Evolutionary conservation across 495 filamentous ascomycete genomes (phyloP), one percentile per base, ranked within the genome.

Genomic region (Lophiostoma macrostomum): DNA sequence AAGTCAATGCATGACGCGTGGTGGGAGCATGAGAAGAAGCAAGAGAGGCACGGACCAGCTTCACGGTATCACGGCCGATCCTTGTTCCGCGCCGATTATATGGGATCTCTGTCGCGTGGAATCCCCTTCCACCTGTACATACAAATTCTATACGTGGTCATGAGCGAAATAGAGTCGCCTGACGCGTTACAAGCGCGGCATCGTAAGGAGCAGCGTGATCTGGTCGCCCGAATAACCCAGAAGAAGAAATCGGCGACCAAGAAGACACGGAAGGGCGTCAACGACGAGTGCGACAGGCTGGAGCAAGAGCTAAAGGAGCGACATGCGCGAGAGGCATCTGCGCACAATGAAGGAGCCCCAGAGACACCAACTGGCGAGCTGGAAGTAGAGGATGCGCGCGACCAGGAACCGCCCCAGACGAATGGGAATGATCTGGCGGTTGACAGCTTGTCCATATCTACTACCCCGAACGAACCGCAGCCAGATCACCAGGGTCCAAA

Each of bases 211-310:
- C 82, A 84, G 65, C 83, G 82, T 48, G 91, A 98, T 32, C 77
- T 98, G 18, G 86, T 91, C 71, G 74, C 79, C 29, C 81, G 83
- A 20, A 84, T 93, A 56, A 96, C 88, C 5, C 90, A 88, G 72
- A 96, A 95, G 74, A 96, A 95, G 74, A 96, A 95, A 73, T 79
- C 83, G 46, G 90, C 93, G 22, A 93, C 86, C 30, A 98, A 96
- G 73, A 97, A 96, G 78, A 96, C 90, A 13, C 81, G 93, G 25
- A 94, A 90, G 69, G 85, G 84, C 32, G 77, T 97, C 58, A 90
- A 87, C 61, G 82, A 89, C 56, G 71, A 73, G 44, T 73, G 71
- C 50, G 68, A 57, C 6, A 30, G 38, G 3, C 65, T 73, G 4
- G 71, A 73, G 36, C 47, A 36, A 3, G 67, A 70, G 51, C 52